A percentile compares a stretch with the other conserved stretches of the same genome.
These are phyloP conservation scores for Cadophora gregata DNA, from an alignment of 2,329 filamentous ascomycete species.

Conservation along the genomic window DNA sequence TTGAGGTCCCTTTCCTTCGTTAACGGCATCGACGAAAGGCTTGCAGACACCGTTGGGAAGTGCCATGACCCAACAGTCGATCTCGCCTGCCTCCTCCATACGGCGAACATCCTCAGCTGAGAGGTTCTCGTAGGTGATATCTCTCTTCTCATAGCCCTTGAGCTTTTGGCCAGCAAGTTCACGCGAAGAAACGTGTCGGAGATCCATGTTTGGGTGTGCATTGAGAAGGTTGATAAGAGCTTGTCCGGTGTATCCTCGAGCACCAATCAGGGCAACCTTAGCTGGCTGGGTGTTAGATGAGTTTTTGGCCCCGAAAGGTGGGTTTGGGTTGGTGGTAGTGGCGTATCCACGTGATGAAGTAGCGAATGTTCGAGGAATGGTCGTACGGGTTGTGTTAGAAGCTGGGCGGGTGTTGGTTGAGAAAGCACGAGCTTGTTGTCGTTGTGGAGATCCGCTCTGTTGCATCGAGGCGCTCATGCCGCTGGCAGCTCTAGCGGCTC, in stretches of 20 bases:
- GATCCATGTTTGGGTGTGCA: conserved; percentile 85
- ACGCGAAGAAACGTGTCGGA: conserved; percentile 90
- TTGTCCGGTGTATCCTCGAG: conserved; percentile 92
- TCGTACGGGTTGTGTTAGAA: conserved; percentile 30
- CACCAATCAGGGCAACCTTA: conserved; percentile 85
- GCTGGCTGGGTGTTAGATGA: conserved; percentile 80
- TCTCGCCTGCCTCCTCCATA: conserved; percentile 82
- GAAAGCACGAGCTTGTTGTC: conserved; percentile 70
- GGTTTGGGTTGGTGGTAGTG: conserved; percentile 82
- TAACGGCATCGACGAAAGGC: conserved; percentile 89
- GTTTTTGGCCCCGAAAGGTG: conserved; percentile 87
- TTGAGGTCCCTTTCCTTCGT: conserved; percentile 65
- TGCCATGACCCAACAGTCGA: conserved; percentile 98
- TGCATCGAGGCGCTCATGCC: conserved; percentile 57
- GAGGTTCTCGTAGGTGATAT: conserved; percentile 92
- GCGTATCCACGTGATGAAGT: conserved; percentile 57
- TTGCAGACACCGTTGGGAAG: conserved; percentile 94
- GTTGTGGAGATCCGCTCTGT: conserved; percentile 52
- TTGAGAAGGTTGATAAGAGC: conserved; percentile 88
- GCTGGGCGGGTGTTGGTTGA: conserved; percentile 60
- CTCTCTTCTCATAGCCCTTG: conserved; percentile 87
- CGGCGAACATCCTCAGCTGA: conserved; percentile 83
- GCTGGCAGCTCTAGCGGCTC: conserved; percentile 74
- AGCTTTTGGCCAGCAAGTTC: conserved; percentile 88
- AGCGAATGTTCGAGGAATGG: conserved; percentile 23